Percentiles rank a stretch among this genome's conserved stretches.
These are phyloP conservation scores for Kondoa subrosea DNA, from an alignment of 768 basidiomycete genomes.

Conservation along the genomic window DNA sequence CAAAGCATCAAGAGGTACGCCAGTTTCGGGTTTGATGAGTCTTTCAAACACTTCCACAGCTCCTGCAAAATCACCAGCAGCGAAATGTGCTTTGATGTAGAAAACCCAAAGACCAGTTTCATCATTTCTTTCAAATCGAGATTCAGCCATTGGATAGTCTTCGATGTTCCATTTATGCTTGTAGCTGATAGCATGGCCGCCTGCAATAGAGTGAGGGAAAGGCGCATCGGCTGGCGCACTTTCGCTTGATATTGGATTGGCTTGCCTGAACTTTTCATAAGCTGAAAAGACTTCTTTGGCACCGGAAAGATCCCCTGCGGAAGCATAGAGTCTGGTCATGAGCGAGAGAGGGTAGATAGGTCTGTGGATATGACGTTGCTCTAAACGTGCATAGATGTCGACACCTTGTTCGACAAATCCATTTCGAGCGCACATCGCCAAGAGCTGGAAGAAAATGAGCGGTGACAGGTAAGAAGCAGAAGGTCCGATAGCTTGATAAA, in stretches of 20 bases:
- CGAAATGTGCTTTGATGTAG: background rate
- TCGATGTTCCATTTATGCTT: background rate
- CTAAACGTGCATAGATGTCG: background rate
- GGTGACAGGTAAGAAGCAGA: background rate
- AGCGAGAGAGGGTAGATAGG: background rate
- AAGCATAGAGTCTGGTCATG: background rate
- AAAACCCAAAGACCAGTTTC: background rate
- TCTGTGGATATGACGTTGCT: background rate
- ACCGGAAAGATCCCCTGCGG: background rate
- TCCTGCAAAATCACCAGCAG: background rate
- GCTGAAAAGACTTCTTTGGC: background rate
- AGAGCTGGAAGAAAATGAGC: background rate
- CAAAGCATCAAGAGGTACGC: background rate
- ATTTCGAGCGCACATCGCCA: background rate
- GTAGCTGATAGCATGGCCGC: background rate
- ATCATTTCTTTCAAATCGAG: background rate
- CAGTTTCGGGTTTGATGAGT: background rate
- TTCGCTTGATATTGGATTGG: background rate
- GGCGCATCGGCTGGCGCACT: background rate
- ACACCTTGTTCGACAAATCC: background rate
- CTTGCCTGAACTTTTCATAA: background rate
- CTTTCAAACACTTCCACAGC: background rate
- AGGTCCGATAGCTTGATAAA: background rate
- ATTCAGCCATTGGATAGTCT: background rate
- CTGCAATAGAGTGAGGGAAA: no score